Evolutionary conservation across 129 eudicot species (phyloP).

Genomic region (Oenanthe sinensis): DNA sequence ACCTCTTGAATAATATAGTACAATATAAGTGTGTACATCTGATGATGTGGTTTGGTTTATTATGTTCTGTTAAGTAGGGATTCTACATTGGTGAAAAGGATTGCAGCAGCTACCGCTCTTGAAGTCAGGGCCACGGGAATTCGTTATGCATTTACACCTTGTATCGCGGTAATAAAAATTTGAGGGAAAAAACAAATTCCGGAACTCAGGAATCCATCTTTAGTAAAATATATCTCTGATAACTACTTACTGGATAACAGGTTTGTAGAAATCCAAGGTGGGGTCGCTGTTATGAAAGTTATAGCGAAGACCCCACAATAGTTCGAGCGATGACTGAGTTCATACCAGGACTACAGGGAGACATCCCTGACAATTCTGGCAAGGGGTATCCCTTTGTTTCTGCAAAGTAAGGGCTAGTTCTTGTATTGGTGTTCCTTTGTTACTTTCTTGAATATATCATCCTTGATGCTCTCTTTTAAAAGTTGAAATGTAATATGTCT

Average conservation of each 20-base stretch:
- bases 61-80: neutral
- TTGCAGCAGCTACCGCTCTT: slow-evolving; percentile 2
- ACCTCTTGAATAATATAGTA: neutral
- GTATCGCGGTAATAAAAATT: neutral
- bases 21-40: neutral
- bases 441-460: neutral
- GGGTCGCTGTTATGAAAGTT: slow-evolving; percentile 5
- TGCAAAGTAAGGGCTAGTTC: neutral
- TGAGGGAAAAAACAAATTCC: neutral
- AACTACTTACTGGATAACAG: neutral
- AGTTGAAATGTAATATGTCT: neutral
- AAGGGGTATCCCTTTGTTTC: neutral
- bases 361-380: neutral
- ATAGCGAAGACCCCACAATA: neutral
- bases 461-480: neutral
- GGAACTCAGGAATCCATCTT: neutral
- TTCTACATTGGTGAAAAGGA: neutral
- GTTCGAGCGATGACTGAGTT: slow-evolving; percentile 1
- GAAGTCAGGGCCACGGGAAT: slow-evolving; percentile 4
- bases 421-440: neutral
- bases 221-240: neutral
- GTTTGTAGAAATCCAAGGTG: slow-evolving; percentile 2
- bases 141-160: neutral
- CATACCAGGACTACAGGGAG: slow-evolving; percentile 7
- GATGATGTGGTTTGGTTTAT: neutral